Evolutionary conservation across 495 filamentous ascomycete genomes (phyloP).

Genomic region (Aspergillus asperescens): DNA sequence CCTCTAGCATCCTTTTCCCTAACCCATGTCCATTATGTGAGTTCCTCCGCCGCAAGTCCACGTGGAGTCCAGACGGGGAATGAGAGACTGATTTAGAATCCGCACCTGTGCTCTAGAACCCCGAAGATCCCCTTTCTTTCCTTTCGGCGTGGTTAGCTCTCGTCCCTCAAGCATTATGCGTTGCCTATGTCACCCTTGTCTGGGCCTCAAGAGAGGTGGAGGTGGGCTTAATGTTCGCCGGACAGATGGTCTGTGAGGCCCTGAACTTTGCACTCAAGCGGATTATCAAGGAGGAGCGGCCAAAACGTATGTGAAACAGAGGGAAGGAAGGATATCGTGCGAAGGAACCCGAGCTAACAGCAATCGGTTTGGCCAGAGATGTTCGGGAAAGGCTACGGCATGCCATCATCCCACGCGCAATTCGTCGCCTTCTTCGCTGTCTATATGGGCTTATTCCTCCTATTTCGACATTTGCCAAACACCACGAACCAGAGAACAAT

Average conservation of each 20-base stretch:
- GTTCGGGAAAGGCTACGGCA: slow-evolving; percentile 91
- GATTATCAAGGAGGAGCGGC: slow-evolving; percentile 85
- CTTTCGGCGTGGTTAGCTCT: slow-evolving; percentile 90
- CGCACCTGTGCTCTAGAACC: slow-evolving; percentile 62
- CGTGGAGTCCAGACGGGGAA: not conserved
- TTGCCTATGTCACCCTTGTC: slow-evolving; percentile 82
- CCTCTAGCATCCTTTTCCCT: slow-evolving; percentile 84
- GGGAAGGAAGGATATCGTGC: not conserved
- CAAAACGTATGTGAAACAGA: slow-evolving; percentile 50
- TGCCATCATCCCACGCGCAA: slow-evolving; percentile 97
- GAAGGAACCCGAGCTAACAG: not conserved
- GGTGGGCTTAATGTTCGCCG: slow-evolving; percentile 81
- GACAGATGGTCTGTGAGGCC: slow-evolving; percentile 90
- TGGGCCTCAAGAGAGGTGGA: slow-evolving; percentile 90
- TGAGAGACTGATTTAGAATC: slow-evolving; percentile 15
- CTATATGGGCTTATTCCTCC: slow-evolving; percentile 73
- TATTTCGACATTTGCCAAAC: slow-evolving; percentile 66
- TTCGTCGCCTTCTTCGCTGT: slow-evolving; percentile 87
- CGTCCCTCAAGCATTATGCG: slow-evolving; percentile 81
- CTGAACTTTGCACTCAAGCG: slow-evolving; percentile 88
- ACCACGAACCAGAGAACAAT: slow-evolving; percentile 45
- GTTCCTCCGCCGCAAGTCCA: slow-evolving; percentile 12
- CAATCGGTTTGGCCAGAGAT: slow-evolving; percentile 50
- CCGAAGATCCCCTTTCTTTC: slow-evolving; percentile 76
- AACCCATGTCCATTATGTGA: slow-evolving; percentile 94